These are phyloP conservation scores for Metschnikowia orientalis DNA, from an alignment of 805 yeast species.

Conservation along the genomic window DNA sequence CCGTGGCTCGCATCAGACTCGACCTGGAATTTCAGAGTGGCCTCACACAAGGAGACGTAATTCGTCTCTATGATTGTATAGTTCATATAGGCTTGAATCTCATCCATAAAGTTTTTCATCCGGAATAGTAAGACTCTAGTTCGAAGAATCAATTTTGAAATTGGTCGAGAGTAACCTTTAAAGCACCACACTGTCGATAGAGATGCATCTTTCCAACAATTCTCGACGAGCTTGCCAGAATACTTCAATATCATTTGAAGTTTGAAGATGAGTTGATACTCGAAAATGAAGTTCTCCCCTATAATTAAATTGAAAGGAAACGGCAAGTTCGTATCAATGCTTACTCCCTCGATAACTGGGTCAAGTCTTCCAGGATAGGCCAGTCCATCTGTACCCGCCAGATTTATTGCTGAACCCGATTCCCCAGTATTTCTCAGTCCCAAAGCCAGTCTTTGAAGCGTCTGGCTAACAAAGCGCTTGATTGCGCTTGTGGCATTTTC, in stretches of 20 bases:
- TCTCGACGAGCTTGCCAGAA: conserved; percentile 54
- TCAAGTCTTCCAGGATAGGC: conserved; percentile 8
- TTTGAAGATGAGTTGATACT: conserved; percentile 78
- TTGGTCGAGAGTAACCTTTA: conserved; percentile 35
- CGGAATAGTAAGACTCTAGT: conserved; percentile 53
- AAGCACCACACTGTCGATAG: conserved; percentile 65
- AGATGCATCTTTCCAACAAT: conserved; percentile 61
- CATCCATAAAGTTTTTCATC: conserved; percentile 54
- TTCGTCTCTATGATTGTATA: conserved; percentile 56
- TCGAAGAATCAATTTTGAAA: conserved; percentile 51
- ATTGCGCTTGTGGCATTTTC: conserved; percentile 16
- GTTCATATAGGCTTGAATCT: conserved; percentile 51
- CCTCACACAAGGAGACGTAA: conserved; percentile 40
- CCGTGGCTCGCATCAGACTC: conserved; percentile 5
- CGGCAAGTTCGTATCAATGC: conserved; percentile 62
- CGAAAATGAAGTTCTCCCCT: conserved; percentile 63
- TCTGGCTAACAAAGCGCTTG: conserved; percentile 14
- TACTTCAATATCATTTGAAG: conserved; percentile 61
- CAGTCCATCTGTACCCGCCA: conserved; percentile 7
- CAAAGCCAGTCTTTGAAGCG: conserved; percentile 11
- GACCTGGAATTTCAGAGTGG: conserved; percentile 9
- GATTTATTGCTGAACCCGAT: conserved; percentile 1
- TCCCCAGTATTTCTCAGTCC: conserved; percentile 3
- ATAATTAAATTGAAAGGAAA: conserved; percentile 81
- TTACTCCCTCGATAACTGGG: conserved; percentile 47